These are phyloP conservation scores for Vigna nakashimae DNA, from an alignment of 306 rosid genomes.

Conservation along the genomic window DNA sequence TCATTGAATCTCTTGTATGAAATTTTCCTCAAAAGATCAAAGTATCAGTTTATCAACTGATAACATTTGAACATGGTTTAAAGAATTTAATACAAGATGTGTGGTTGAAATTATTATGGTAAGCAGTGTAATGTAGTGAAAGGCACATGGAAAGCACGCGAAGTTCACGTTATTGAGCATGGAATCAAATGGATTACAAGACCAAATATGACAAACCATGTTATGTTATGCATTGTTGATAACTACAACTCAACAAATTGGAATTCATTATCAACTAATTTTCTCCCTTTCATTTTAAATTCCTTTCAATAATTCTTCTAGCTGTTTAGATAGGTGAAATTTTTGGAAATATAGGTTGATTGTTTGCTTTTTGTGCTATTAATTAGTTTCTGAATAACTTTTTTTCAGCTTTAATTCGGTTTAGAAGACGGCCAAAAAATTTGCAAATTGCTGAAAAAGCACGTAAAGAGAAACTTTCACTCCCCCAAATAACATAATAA, in stretches of 20 bases:
- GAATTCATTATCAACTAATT: not conserved
- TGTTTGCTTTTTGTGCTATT: too few species aligned
- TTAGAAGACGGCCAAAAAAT: too few species aligned
- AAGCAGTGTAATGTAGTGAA: not conserved
- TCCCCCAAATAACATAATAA: too few species aligned
- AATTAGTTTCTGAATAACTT: too few species aligned
- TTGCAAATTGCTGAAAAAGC: too few species aligned
- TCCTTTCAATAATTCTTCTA: not conserved
- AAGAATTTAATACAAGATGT: too few species aligned
- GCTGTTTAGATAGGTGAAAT: not conserved
- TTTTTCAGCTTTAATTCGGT: too few species aligned
- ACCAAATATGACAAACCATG: conserved; percentile 1
- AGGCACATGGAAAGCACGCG: conserved; percentile 1
- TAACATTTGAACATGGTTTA: too few species aligned
- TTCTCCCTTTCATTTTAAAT: not conserved
- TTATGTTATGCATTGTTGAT: not conserved
- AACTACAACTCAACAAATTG: not conserved
- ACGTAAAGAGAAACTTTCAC: too few species aligned
- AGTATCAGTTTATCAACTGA: too few species aligned
- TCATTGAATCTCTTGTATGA: too few species aligned
- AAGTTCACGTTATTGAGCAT: not conserved
- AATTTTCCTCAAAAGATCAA: too few species aligned
- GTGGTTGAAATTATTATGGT: not conserved
- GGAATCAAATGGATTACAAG: not conserved
- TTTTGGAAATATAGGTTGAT: not conserved